Base-by-base conservation (phyloP, 108 stramenopile species). In the Nitzschia sp. region DNA sequence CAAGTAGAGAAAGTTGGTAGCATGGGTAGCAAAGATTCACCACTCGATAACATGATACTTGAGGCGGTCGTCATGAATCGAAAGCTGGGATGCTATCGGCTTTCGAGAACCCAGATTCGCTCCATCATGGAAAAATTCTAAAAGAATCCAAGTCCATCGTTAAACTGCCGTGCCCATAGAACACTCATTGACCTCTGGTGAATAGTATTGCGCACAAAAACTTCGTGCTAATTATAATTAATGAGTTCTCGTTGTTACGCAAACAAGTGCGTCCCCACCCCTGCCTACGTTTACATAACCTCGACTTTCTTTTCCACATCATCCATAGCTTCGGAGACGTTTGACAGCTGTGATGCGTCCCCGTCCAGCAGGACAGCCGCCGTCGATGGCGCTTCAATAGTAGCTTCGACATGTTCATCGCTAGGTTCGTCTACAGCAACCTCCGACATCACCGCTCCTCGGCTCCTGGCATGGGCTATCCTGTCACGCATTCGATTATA, bases 401-500 rank as follows among this genome's bases (percentile, higher is more conserved):
- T 41, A 8, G 16, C 19, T 19, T 66, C 30, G 33, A 52, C 19
- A 36, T 33, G 34, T 28, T 32, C 53, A 13, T 23, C 34, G 9
- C 19, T 25, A 21, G 47, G 30, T 31, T 54, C 71, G 15, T 58
- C 34, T 19, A 41, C n/a, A 25, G 41, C 26, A 13, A 31, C 32
- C 63, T 73, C 68, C 3, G 45, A 65, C 15, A 66, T 72, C n/a
- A 69, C 82, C 13, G 68, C 76, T 46, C 83, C 79, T 35, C 90
- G 77, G 35, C 78, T 84, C 44, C 93, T 74, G 26, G 90, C 93
- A 44, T 85, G 62, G 38, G 88, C 87, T 86, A 94, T 90, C 17
- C 93, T 86, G 65, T 90, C 84, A 45, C 90, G 70, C 56, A 94
- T 82, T 59, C 83, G 78, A 66, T 90, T 83, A 61, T 94, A 94